A percentile compares a stretch with the other conserved stretches of the same genome.
Conservation (phyloP, 2,329 filamentous ascomycete species). For the Stachybotrys echinatus region DNA sequence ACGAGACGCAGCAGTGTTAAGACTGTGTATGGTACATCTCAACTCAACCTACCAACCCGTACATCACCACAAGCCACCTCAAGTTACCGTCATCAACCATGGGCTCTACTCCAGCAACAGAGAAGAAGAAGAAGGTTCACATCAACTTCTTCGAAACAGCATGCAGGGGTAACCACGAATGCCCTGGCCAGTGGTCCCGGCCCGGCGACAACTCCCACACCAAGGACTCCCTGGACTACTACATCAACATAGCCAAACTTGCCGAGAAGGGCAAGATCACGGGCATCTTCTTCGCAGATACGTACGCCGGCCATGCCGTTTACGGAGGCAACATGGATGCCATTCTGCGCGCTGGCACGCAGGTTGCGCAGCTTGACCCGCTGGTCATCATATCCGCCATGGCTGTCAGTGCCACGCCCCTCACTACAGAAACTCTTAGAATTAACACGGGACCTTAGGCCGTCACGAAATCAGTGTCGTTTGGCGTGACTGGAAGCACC, state of each 20-base stretch:
- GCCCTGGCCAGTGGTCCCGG: not conserved
- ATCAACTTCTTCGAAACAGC: not conserved
- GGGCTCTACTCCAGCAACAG: not conserved
- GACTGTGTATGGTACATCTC: too few relatives aligned
- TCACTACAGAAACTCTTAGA: not conserved
- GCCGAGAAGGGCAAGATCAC: constrained; percentile 7
- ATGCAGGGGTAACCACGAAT: not conserved
- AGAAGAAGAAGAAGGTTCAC: not conserved
- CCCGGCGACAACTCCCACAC: constrained; percentile 1
- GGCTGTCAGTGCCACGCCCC: constrained; percentile 1
- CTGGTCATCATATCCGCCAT: not conserved
- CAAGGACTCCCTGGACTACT: constrained; percentile 8
- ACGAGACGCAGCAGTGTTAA: too few relatives aligned
- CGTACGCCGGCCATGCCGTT: constrained; percentile 50
- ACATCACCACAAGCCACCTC: too few relatives aligned
- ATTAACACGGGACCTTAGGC: constrained; percentile 24
- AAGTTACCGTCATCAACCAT: too few relatives aligned
- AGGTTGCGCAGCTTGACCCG: not conserved
- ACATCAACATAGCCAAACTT: constrained; percentile 8
- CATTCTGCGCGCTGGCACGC: constrained; percentile 1
- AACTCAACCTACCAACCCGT: too few relatives aligned
- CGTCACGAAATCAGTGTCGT: constrained; percentile 23
- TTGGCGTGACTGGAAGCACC: constrained; percentile 8
- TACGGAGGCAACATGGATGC: constrained; percentile 3
- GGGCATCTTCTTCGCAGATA: constrained; percentile 7